Evolutionary conservation across 176 grass and related monocot species (phyloP).

Genomic region (Chrysopogon serrulatus): DNA sequence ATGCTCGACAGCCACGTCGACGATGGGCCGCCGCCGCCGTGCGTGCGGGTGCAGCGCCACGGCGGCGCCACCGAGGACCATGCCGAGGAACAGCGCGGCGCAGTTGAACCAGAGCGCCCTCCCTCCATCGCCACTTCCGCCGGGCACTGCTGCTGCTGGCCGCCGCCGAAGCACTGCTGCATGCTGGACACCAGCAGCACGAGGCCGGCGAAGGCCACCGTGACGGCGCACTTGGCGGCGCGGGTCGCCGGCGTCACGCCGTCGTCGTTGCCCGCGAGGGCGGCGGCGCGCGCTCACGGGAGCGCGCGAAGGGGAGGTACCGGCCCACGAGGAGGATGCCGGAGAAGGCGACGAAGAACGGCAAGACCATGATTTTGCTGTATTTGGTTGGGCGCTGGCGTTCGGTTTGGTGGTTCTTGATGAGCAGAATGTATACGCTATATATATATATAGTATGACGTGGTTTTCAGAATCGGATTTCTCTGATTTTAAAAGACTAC

Average conservation of each 20-base stretch:
- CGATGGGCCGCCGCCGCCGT: not conserved
- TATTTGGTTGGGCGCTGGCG: not conserved
- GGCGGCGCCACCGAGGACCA: not conserved
- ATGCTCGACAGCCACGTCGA: not conserved
- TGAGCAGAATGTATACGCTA: not conserved
- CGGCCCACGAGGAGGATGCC: not conserved
- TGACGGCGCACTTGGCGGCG: not conserved
- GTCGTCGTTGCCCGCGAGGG: not conserved
- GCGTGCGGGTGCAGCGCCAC: not conserved
- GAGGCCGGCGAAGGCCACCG: slow-evolving; percentile 11
- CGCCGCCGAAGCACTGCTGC: not conserved
- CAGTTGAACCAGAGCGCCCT: slow-evolving; percentile 21
- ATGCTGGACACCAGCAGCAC: not conserved
- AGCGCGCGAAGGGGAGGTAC: slow-evolving; percentile 1
- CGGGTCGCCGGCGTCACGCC: not conserved
- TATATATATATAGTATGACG: not conserved
- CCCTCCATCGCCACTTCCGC: not conserved
- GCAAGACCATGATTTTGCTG: not conserved
- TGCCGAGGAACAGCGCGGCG: slow-evolving; percentile 17
- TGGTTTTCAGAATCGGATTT: not conserved
- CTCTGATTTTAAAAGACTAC: not conserved
- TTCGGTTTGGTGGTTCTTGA: not conserved
- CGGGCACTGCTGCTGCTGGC: not conserved
- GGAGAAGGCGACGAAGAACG: slow-evolving; percentile 18
- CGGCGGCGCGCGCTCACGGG: not conserved